These are phyloP conservation scores for Ceratopteris richardii DNA, from an alignment of 75 land plant genomes.

Conservation along the genomic window DNA sequence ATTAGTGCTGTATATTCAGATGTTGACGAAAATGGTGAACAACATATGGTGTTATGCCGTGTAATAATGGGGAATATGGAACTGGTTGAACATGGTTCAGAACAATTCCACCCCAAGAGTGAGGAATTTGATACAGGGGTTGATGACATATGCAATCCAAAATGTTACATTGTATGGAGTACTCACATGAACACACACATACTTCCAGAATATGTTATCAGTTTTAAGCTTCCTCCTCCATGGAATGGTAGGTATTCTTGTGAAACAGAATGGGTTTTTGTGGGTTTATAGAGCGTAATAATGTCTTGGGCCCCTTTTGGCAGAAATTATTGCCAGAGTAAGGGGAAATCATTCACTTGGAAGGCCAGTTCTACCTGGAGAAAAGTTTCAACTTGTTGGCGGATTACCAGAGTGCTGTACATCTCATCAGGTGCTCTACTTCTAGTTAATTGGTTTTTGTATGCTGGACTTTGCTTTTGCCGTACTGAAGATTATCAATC, in stretches of 20 bases:
- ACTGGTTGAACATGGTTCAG: constrained; percentile 29
- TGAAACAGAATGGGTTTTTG: no score
- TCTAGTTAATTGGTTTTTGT: no score
- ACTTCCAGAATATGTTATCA: constrained; percentile 52
- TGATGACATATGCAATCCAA: constrained; percentile 40
- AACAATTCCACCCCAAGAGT: constrained; percentile 50
- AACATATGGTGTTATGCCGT: constrained; percentile 45
- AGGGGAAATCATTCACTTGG: constrained; percentile 6
- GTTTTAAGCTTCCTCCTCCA: constrained; percentile 32
- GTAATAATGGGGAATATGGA: constrained; percentile 67
- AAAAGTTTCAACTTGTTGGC: no score
- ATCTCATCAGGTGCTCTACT: no score
- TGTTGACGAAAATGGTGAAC: constrained; percentile 64
- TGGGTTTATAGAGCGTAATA: no score
- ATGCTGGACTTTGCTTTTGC: no score
- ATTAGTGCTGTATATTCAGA: constrained; percentile 50
- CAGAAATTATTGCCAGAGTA: constrained; percentile 9
- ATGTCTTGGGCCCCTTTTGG: constrained; percentile 2
- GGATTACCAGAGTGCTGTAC: no score
- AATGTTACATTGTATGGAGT: constrained; percentile 53
- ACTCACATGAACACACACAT: constrained; percentile 63
- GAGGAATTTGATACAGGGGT: constrained; percentile 61
- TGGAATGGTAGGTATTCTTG: constrained; percentile 11
- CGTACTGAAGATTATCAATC: not conserved
- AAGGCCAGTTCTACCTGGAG: no score